Conservation (phyloP, 208 protist species). For the Trichomonas gallinae region DNA sequence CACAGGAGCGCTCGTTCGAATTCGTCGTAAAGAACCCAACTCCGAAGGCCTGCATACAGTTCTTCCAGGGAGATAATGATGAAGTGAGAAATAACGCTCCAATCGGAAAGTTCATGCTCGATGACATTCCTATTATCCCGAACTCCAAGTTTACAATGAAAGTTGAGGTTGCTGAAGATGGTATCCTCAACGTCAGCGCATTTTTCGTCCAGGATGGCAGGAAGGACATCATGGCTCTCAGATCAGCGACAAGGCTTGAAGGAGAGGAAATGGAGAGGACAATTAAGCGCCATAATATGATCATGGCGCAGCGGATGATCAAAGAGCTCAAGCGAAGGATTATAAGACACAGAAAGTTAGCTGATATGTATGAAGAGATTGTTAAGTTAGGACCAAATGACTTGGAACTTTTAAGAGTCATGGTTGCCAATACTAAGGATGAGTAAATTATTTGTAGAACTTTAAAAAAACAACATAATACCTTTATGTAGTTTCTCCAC, state of each 20-base stretch:
- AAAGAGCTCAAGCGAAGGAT: background rate
- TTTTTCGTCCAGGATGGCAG: background rate
- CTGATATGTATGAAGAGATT: background rate
- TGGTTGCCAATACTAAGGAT: background rate
- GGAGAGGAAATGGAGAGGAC: background rate
- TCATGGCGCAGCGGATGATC: background rate
- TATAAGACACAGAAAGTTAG: background rate
- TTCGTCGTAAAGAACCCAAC: background rate
- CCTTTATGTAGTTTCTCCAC: too few relatives aligned
- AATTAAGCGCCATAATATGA: background rate
- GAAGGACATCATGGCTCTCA: background rate
- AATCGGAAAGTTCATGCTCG: background rate
- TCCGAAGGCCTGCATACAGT: background rate
- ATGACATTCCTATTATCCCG: background rate
- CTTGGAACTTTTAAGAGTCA: background rate
- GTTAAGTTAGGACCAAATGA: background rate
- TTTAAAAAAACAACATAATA: background rate
- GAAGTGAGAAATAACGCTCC: background rate
- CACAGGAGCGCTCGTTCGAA: background rate
- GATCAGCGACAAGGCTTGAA: background rate
- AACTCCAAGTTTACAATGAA: background rate
- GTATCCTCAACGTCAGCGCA: background rate
- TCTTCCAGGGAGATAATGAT: background rate
- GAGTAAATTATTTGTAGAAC: background rate
- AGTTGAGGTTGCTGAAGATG: background rate